Percentiles rank a stretch among this genome's conserved stretches.
Evolutionary conservation across 108 stramenopile genomes (phyloP).

Genomic region (Chaetoceros muelleri): DNA sequence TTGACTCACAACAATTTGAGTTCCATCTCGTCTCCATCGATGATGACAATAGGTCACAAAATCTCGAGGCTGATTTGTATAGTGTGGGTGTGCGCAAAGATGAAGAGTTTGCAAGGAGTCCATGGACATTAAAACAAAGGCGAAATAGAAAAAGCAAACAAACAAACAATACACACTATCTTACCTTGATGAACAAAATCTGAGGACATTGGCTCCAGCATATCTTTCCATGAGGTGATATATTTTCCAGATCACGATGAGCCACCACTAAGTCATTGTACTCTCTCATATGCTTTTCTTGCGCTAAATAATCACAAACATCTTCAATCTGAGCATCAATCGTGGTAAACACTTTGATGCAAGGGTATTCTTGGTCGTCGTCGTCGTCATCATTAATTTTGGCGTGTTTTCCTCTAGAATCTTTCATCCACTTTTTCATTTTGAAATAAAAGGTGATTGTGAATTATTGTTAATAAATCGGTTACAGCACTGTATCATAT

Average conservation of each 20-base stretch:
- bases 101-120: too few relatives aligned
- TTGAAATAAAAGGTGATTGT: background rate
- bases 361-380: constrained; percentile 56
- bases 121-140: too few relatives aligned
- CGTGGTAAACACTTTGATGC: constrained; percentile 49
- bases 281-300: constrained; percentile 34
- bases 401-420: constrained; percentile 43
- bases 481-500: background rate
- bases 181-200: constrained; percentile 72
- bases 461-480: background rate
- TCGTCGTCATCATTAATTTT: constrained; percentile 10
- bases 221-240: constrained; percentile 55
- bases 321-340: constrained; percentile 76
- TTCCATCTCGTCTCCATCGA: constrained; percentile 74
- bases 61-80: too few relatives aligned
- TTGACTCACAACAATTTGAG: constrained; percentile 75
- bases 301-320: constrained; percentile 65
- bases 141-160: too few relatives aligned
- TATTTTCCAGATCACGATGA: constrained; percentile 42
- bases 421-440: constrained; percentile 58
- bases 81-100: too few relatives aligned
- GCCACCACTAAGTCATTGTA: constrained; percentile 72
- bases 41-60: constrained; percentile 81
- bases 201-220: constrained; percentile 68
- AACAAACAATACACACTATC: too few relatives aligned